phyloP scores from a whole-genome alignment of 371 early-diverging fungal genomes.

The Rhizopus microsporus region DNA sequence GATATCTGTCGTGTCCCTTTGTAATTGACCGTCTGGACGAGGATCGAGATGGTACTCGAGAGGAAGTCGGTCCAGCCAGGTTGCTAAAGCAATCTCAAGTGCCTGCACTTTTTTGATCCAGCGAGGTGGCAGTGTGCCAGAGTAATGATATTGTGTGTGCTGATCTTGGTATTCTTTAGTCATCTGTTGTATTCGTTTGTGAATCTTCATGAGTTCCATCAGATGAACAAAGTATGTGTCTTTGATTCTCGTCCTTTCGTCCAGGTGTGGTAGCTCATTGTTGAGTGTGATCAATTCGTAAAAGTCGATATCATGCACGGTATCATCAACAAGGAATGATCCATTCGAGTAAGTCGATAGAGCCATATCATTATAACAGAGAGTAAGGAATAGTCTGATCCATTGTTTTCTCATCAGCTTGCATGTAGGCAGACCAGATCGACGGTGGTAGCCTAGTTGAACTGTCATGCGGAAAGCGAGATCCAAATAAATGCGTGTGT shows the following conservation, averaged over 20 bases:
- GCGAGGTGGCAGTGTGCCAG: conserved; percentile 27
- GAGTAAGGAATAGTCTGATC: conserved; percentile 26
- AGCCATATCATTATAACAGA: conserved; percentile 32
- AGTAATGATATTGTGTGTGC: conserved; percentile 18
- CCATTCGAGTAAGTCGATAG: conserved; percentile 23
- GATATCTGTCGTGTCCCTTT: conserved; percentile 19
- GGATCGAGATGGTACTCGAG: conserved; percentile 38
- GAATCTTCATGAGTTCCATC: conserved; percentile 35
- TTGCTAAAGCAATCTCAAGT: conserved; percentile 37
- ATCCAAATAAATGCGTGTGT: conserved; percentile 34
- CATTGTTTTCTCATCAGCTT: conserved; percentile 19
- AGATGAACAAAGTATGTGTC: conserved; percentile 43
- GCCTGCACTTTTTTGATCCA: conserved; percentile 35
- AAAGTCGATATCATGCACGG: conserved; percentile 33
- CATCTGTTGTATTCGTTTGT: conserved; percentile 32
- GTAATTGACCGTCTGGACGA: conserved; percentile 9
- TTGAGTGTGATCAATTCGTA: conserved; percentile 28
- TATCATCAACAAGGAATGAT: conserved; percentile 18
- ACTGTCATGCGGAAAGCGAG: conserved; percentile 42
- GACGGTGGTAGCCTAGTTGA: conserved; percentile 39
- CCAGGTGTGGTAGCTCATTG: conserved; percentile 22
- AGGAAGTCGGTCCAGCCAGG: conserved; percentile 44
- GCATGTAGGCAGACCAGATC: conserved; percentile 15
- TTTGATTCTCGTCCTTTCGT: conserved; percentile 41
- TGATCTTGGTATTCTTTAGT: conserved; percentile 36